A percentile compares a stretch with the other conserved stretches of the same genome.
These are phyloP conservation scores for Aspergillus arachidicola DNA, from an alignment of 2,329 filamentous ascomycete species.

Conservation along the genomic window DNA sequence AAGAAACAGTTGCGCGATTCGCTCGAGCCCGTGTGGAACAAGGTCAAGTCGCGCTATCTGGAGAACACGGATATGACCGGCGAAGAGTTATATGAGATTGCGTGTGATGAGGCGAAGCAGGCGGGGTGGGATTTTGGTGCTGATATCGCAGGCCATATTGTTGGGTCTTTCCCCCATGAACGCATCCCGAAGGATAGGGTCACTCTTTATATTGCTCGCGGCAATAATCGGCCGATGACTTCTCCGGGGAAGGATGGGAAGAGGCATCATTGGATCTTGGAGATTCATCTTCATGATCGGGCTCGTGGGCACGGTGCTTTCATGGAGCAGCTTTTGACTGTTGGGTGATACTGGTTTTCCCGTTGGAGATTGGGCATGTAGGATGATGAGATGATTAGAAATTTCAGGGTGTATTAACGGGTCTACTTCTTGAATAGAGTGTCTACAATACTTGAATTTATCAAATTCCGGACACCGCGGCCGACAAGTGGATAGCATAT, in stretches of 20 bases:
- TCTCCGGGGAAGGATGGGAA: conserved; percentile 44
- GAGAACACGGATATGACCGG: conserved; percentile 51
- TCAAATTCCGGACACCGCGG: too few relatives aligned
- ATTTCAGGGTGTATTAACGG: not conserved
- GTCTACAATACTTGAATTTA: too few relatives aligned
- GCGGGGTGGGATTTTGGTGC: conserved; percentile 52
- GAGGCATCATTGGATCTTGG: conserved; percentile 54
- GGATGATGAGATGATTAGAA: not conserved
- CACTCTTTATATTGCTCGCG: conserved; percentile 49
- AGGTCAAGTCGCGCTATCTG: conserved; percentile 46
- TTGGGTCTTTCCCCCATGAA: conserved; percentile 56
- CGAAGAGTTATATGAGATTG: conserved; percentile 50
- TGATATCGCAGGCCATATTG: conserved; percentile 52
- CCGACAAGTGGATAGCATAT: too few relatives aligned
- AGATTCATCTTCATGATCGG: conserved; percentile 51
- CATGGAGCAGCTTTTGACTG: conserved; percentile 41
- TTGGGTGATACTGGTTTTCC: conserved; percentile 15
- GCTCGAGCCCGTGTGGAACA: conserved; percentile 51
- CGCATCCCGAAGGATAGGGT: conserved; percentile 53
- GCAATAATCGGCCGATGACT: conserved; percentile 48
- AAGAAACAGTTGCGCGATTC: conserved; percentile 51
- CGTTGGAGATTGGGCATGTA: not conserved
- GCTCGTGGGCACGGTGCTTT: conserved; percentile 47
- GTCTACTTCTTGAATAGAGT: not conserved
- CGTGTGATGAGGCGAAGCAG: conserved; percentile 39